Evolutionary conservation across 2,329 filamentous ascomycete species (phyloP), one percentile per base, ranked within the genome.

Genomic region (Trichoderma lentiforme): DNA sequence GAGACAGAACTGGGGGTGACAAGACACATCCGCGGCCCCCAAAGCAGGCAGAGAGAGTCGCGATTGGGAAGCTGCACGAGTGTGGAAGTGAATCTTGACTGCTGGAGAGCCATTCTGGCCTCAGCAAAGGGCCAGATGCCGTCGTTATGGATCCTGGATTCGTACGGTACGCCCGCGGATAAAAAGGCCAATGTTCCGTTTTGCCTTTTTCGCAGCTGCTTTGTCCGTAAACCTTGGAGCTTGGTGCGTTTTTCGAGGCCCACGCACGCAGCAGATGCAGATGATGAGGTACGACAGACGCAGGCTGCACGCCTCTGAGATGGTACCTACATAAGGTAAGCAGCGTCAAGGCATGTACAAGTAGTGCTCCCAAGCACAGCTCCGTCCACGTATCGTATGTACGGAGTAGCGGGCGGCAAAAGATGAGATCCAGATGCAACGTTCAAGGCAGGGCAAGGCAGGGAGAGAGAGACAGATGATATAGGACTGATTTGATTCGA

Each of bases 251-350:
- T 24, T 47, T 24, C 39, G 66, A 69, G 66, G 66, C 66, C 66
- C 66, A 53, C 66, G 39, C 57, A 28, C 24, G 56, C 53, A 67
- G 36, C 53, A 32, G 66, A 61, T 69, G 57, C 66, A 69, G 66
- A 69, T 51, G 66, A 69, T 69, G 66, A 69, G 43, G 66, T 69
- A 69, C 57, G 57, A 60, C 66, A 69, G 66, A 61, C 66, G 57
- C 66, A 62, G 21, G 66, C 66, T 58, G 66, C 57, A 61, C 66
- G 57, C 53, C 57, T 61, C 57, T 28, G 36, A 69, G 66, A 69
- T 69, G 66, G 66, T 69, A 69, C 66, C 66, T 69, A 69, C 66
- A 69, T 69, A 61, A 43, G 53, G 51, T 57, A 67, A 36, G 64
- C 53, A 43, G 64, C 51, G 32, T 58, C 34, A 43, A 53, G 30